phyloP scores from a whole-genome alignment of 2,329 filamentous ascomycete species.

The Cladosporium velox region DNA sequence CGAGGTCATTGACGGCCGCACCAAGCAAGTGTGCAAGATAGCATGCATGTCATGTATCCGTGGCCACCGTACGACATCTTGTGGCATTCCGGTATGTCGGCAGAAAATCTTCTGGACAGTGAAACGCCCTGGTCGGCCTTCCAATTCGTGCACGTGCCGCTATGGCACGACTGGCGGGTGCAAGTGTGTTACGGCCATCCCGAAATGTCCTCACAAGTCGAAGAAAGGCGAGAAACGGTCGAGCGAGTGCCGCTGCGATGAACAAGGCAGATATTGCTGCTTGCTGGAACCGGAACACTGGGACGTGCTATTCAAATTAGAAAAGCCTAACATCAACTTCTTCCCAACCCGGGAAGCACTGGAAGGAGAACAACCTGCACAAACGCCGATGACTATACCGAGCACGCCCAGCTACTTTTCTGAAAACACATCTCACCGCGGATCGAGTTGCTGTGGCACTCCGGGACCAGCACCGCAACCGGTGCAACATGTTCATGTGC shows the following conservation, averaged over 20 bases:
- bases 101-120: constrained; percentile 40
- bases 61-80: constrained; percentile 39
- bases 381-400: constrained; percentile 18
- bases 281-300: constrained; percentile 37
- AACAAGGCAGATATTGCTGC: constrained; percentile 39
- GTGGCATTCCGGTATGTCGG: constrained; percentile 39
- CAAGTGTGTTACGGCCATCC: constrained; percentile 37
- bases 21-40: constrained; percentile 37
- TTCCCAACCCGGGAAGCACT: constrained; percentile 32
- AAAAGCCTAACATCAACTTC: constrained; percentile 36
- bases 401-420: constrained; percentile 9
- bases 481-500: not conserved
- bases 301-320: constrained; percentile 31
- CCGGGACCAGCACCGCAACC: constrained; percentile 9
- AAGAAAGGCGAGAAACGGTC: constrained; percentile 40
- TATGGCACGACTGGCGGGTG: constrained; percentile 37
- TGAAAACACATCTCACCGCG: constrained; percentile 10
- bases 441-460: constrained; percentile 17
- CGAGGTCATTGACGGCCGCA: constrained; percentile 37
- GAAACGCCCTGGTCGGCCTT: constrained; percentile 38
- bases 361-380: constrained; percentile 26
- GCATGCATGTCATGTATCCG: constrained; percentile 41
- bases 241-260: constrained; percentile 38
- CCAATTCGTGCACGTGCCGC: constrained; percentile 38
- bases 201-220: constrained; percentile 38